A percentile compares a stretch with the other conserved stretches of the same genome.
These are phyloP conservation scores for Cryptosporidium xiaoi DNA, from an alignment of 169 alveolate species.

Conservation along the genomic window DNA sequence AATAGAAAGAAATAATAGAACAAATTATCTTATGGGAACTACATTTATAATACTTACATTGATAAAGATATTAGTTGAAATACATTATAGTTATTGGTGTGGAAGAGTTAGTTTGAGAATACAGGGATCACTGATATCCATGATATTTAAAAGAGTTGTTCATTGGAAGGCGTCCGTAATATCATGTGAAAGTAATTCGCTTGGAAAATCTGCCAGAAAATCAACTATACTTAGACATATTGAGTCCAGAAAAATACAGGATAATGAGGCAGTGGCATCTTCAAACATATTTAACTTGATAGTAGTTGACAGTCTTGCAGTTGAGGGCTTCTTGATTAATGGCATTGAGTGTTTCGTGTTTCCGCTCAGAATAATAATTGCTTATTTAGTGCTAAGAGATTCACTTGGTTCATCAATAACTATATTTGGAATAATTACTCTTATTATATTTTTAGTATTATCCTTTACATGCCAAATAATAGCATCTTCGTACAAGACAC, in stretches of 20 bases:
- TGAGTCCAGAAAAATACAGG: slow-evolving; percentile 66
- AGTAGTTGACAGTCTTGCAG: slow-evolving; percentile 65
- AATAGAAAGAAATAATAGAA: background rate
- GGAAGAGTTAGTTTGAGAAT: slow-evolving; percentile 69
- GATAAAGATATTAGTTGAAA: slow-evolving; percentile 47
- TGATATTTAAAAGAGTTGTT: slow-evolving; percentile 68
- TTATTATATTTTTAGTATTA: slow-evolving; percentile 27
- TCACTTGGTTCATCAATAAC: slow-evolving; percentile 57
- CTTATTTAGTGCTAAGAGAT: slow-evolving; percentile 61
- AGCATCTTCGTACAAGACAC: slow-evolving; percentile 69
- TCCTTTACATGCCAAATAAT: slow-evolving; percentile 63
- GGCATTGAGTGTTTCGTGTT: slow-evolving; percentile 60
- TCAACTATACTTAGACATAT: slow-evolving; percentile 58
- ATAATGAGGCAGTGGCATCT: slow-evolving; percentile 69
- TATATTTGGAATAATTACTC: slow-evolving; percentile 22
- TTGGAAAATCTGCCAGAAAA: slow-evolving; percentile 68
- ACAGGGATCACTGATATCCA: slow-evolving; percentile 59
- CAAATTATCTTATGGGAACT: slow-evolving; percentile 37
- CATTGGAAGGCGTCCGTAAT: slow-evolving; percentile 70
- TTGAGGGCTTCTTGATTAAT: slow-evolving; percentile 68
- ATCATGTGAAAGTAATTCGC: slow-evolving; percentile 17
- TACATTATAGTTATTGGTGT: slow-evolving; percentile 73
- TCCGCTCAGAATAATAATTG: slow-evolving; percentile 58
- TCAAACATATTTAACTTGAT: slow-evolving; percentile 63
- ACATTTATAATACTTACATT: slow-evolving; percentile 24